phyloP scores from a whole-genome alignment of 1,284 basidiomycete genomes.

The Rhizoctonia solani region DNA sequence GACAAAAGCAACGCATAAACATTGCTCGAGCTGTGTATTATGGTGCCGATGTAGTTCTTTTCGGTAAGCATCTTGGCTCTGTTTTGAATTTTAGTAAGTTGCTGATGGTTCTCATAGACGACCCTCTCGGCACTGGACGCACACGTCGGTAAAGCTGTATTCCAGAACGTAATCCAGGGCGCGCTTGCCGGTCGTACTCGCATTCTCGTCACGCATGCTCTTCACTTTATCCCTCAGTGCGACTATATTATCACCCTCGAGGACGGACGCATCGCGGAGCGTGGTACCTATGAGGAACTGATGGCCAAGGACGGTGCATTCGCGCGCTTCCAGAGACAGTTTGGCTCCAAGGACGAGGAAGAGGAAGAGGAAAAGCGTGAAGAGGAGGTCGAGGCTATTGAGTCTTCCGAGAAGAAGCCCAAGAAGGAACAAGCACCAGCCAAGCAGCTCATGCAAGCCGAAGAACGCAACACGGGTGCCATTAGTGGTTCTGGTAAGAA shows the following conservation, averaged over 20 bases:
- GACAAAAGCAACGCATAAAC: conserved; percentile 71
- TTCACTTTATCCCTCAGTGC: conserved; percentile 76
- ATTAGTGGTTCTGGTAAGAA: conserved; percentile 41
- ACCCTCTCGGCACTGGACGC: conserved; percentile 80
- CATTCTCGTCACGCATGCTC: conserved; percentile 75
- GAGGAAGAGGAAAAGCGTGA: conserved; percentile 47
- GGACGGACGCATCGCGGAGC: conserved; percentile 75
- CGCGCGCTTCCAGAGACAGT: conserved; percentile 68
- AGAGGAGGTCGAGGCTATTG: conserved; percentile 47
- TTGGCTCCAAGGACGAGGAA: conserved; percentile 58
- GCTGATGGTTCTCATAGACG: conserved; percentile 80
- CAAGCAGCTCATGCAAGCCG: conserved; percentile 51
- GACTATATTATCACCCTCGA: conserved; percentile 73
- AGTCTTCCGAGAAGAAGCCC: conserved; percentile 46
- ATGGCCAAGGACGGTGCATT: conserved; percentile 63
- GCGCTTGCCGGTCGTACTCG: conserved; percentile 50
- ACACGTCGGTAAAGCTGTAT: conserved; percentile 85
- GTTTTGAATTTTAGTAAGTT: not conserved
- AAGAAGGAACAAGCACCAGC: conserved; percentile 3
- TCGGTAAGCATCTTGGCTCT: conserved; percentile 43
- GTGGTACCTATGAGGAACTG: conserved; percentile 72
- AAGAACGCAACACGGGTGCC: conserved; percentile 48
- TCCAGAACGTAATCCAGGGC: conserved; percentile 79
- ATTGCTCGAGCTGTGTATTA: conserved; percentile 87
- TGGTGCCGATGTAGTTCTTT: conserved; percentile 81